Conservation (phyloP, 2,329 filamentous ascomycete genomes). For the Neurospora sp. region DNA sequence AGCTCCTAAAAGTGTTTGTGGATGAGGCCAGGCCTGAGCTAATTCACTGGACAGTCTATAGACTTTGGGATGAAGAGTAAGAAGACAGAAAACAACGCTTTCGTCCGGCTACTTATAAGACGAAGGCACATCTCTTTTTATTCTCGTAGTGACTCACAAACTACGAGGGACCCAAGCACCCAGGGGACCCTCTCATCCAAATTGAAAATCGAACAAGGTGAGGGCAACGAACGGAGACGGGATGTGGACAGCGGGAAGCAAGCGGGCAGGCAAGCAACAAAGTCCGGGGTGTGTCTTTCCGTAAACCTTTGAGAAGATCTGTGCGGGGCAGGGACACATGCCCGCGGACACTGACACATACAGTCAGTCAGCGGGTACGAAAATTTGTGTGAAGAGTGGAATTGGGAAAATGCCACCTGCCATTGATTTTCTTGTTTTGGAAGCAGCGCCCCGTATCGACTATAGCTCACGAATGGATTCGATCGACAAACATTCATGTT, state of each 20-base stretch:
- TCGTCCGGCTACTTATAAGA: background rate
- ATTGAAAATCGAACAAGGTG: background rate
- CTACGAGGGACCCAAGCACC: background rate
- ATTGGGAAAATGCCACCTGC: background rate
- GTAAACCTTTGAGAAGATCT: background rate
- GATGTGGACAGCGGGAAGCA: background rate
- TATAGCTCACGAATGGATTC: background rate
- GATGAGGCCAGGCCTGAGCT: background rate
- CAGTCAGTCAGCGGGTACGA: background rate
- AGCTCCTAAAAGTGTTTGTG: background rate
- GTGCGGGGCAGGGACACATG: background rate
- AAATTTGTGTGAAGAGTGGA: background rate
- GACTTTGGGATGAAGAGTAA: background rate
- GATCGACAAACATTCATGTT: background rate
- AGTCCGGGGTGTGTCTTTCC: background rate
- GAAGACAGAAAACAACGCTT: background rate
- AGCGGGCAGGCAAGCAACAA: background rate
- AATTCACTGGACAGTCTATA: background rate
- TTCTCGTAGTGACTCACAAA: background rate
- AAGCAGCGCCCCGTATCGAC: background rate
- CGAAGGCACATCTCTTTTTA: background rate
- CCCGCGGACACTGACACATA: background rate
- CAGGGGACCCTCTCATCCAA: background rate
- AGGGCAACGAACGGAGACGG: background rate
- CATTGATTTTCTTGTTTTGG: background rate